Base-by-base conservation (phyloP, 257 asterid genomes). In the Oldenlandia corymbosa region DNA sequence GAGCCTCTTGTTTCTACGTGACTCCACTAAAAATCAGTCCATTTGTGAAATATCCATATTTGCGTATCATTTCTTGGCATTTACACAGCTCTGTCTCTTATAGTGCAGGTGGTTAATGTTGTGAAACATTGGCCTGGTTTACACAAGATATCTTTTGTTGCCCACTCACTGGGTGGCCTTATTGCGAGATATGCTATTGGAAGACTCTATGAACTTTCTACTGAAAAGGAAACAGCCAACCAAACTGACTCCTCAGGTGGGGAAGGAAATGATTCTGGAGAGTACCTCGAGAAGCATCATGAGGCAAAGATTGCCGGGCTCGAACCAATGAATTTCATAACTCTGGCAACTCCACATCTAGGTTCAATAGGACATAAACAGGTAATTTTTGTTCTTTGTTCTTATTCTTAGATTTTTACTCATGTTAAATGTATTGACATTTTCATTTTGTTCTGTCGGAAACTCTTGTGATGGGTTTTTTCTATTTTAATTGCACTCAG, bases 141-240 rank as follows among this genome's bases (percentile, higher is more conserved):
- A 71, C 41, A 47, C 70, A 91, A 81, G 72, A 86, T 91, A 69
- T 91, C 97, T 39, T 85, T 91, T 64, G 95, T 91, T 69, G 89
- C 96, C 75, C 97, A 91, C 75, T 91, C 97, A 31, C 81, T 91
- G 73, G 97, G 97, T 48, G 97, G 97, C 57, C 97, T 91, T 66
- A 95, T 91, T 67, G 86, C 97, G 66, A 78, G 97, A 24, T 91
- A 85, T 76, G 96, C 96, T 68, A 60, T 91, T 62, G 97, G 96
- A 67, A 81, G 95, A 67, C 56, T 91, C 67, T 81, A 76, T 71
- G 70, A 73, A 68, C 62, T 57, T 63, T 66, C 80, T 10, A 52
- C 63, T 30, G 72, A 36, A 75, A 59, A 50, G 7, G 79, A 54
- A 65, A 63, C 68, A 45, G 59, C 71, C 46, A 56, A 36, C 61